Evolutionary conservation across 2,329 filamentous ascomycete species (phyloP), one percentile per base, ranked within the genome.

Genomic region (Aureobasidium sp.): DNA sequence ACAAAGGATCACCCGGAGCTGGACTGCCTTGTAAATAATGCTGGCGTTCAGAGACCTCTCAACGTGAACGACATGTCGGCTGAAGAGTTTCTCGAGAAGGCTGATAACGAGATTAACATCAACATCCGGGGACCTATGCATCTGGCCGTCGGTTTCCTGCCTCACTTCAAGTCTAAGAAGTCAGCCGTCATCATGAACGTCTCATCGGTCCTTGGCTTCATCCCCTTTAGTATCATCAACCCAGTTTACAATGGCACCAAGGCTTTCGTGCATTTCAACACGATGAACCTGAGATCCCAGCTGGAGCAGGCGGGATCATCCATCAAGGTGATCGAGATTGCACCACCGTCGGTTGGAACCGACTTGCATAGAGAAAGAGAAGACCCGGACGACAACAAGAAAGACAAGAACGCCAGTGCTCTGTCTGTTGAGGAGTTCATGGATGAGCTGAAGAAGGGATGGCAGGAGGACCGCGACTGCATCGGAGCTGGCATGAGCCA

Each of bases 161-260:
- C 74, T 2, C 81, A 84, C 58, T 74, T 84, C 58, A 76, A 75
- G 51, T 74, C 75, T 57, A 69, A 72, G 21, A 64, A 69, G 1
- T 73, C 65, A 11, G 74, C 77, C 0, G 61, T 78, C 0, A 76
- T 84, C 51, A 75, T 84, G 67, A 84, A 84, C 63, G 76, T 84
- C 1, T 79, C 78, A 0, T 81, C 77, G 7, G 73, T 80, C 0
- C 73, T 84, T 0, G 82, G 78, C 3, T 84, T 77, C 62, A 69
- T 79, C 0, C 81, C 82, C 0, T 77, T 78, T 60, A 75, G 72
- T 2, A 70, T 83, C 60, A 75, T 83, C 63, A 84, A 82, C 64
- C 81, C 80, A 0, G 78, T 83, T 0, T 85, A 84, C 69, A 82
- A 82, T 65, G 81, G 78, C 2, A 83, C 80, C 2, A 85, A 85